Evolutionary conservation across 345 rosid species (phyloP).

Genomic region (Salix brachista): DNA sequence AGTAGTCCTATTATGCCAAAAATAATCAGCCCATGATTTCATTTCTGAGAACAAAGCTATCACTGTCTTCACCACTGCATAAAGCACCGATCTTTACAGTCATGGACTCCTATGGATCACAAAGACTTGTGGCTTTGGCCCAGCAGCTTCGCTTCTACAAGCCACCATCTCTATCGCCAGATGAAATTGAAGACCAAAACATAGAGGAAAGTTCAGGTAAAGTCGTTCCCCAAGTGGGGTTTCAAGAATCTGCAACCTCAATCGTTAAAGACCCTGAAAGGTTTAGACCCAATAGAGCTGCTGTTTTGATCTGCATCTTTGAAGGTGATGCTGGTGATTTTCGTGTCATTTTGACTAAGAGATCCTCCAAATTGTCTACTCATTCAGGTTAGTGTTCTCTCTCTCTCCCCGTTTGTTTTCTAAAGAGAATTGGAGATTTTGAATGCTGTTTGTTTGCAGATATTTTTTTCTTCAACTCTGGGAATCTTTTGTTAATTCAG

Average conservation of each 20-base stretch:
- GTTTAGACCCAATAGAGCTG: conserved; percentile 79
- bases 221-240: conserved; percentile 75
- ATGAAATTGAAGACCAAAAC: conserved; percentile 44
- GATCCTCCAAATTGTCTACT: conserved; percentile 68
- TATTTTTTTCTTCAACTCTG: not conserved
- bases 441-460: not conserved
- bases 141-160: conserved; percentile 74
- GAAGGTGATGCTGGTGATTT: conserved; percentile 78
- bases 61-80: conserved; percentile 14
- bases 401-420: conserved; percentile 6
- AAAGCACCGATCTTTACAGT: conserved; percentile 3
- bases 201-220: conserved; percentile 55
- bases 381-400: conserved; percentile 64
- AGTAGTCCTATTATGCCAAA: not conserved
- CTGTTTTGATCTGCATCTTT: conserved; percentile 82
- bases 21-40: conserved; percentile 34
- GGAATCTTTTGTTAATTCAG: not conserved
- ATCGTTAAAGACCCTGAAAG: conserved; percentile 37
- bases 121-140: conserved; percentile 47
- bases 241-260: conserved; percentile 66
- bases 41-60: conserved; percentile 28
- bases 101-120: conserved; percentile 48
- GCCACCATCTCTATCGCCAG: conserved; percentile 39
- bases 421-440: not conserved
- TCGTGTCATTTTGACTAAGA: conserved; percentile 80